Evolutionary conservation across 164 flowering plant species (phyloP).

Genomic region (Nymphaea colorata): DNA sequence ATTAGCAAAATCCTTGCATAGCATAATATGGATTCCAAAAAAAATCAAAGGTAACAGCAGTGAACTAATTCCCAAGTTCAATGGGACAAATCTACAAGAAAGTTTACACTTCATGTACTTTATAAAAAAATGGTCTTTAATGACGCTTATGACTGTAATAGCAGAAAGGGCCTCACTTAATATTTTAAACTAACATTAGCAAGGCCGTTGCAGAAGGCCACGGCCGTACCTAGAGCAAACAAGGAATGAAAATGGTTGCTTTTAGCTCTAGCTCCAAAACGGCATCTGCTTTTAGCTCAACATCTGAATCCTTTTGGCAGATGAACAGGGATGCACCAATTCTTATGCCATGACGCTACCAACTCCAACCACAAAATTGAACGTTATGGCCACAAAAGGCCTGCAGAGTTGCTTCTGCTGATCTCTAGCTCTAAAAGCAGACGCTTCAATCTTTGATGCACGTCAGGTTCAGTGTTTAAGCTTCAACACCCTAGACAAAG

Average conservation of each 20-base stretch:
- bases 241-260: conserved; percentile 62
- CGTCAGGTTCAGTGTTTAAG: conserved; percentile 24
- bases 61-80: too few species aligned
- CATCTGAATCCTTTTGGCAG: neutral
- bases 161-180: neutral
- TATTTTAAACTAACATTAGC: conserved; percentile 67
- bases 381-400: conserved; percentile 58
- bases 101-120: too few species aligned
- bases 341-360: conserved; percentile 71
- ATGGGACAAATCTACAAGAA: too few species aligned
- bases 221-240: conserved; percentile 54
- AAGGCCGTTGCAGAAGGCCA: conserved; percentile 75
- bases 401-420: conserved; percentile 72
- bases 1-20: too few species aligned
- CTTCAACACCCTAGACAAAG: too few species aligned
- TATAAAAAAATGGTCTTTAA: too few species aligned
- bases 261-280: conserved; percentile 65
- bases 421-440: conserved; percentile 62
- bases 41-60: too few species aligned
- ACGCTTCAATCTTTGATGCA: conserved; percentile 55
- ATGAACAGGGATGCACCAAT: conserved; percentile 24
- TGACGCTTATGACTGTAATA: too few species aligned
- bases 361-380: conserved; percentile 67
- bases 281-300: conserved; percentile 13
- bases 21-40: too few species aligned